Base-by-base conservation (phyloP, 805 yeast genomes). In the Torulaspora maleeae region DNA sequence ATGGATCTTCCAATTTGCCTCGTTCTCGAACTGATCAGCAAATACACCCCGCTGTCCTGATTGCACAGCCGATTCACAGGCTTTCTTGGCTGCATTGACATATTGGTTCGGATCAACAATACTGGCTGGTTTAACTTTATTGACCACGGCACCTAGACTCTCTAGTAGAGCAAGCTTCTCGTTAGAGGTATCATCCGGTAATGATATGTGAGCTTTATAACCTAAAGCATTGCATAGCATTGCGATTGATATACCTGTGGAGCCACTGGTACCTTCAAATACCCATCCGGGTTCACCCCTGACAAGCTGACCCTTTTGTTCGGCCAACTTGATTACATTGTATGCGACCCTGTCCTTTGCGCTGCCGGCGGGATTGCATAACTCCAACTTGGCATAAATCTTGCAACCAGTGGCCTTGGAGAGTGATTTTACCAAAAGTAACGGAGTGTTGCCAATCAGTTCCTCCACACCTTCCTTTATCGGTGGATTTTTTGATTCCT, bases 1-100 rank as follows among this genome's bases (percentile, higher is more conserved):
- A 63, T 91, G 99, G 2, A 82, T 75, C 49, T 75, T 71, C 97
- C 98, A 91, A 61, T 91, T 91, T 49, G 79, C 80, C 50, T 85
- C 95, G 61, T 87, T 93, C 60, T 93, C 99, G 66, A 93, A 91
- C 63, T 91, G 99, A 64, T 91, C 90, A 1, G 96, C 97, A 69
- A 91, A 93, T 0, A 91, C 72, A 3, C 95, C 98, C 17, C 51
- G 47, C 1, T 45, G 51, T 13, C 52, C 53, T 0, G 75, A 75
- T 13, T 59, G 52, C 34, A 75, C 73, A 29, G 68, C 44, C 5
- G 60, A 66, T n/a, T 71, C 68, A 3, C 95, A 86, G 3, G 83
- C 80, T 4, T 71, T 63, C 46, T 84, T 74, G 0, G 98, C 97
- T 3, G 83, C 82, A 61, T 91, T 93, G 34, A 90, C 96, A 60